phyloP scores from a whole-genome alignment of 139 green algal species.

The Chlamydomonas sp. region DNA sequence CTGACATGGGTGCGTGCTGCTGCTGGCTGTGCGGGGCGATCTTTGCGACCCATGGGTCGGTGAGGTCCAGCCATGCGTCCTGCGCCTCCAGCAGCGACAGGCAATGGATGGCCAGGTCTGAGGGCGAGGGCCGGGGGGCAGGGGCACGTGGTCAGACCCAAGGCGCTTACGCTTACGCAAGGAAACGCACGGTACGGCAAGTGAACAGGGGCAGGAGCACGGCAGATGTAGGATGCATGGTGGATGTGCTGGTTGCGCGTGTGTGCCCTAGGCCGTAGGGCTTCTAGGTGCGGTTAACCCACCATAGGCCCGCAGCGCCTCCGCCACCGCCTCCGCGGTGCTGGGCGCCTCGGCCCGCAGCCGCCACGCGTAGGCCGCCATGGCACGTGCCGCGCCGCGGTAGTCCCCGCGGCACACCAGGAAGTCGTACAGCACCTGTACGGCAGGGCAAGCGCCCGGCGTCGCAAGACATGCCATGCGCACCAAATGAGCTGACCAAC shows the following conservation, averaged over 20 bases:
- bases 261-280: no score
- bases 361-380: conserved; percentile 46
- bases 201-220: no score
- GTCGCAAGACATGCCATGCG: no score
- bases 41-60: conserved; percentile 43
- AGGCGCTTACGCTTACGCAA: no score
- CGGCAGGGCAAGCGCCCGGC: no score
- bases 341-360: conserved; percentile 32
- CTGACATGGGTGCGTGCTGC: background rate
- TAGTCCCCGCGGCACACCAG: conserved; percentile 37
- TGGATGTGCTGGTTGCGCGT: no score
- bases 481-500: background rate
- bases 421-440: conserved; percentile 56
- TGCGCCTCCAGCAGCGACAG: conserved; percentile 28
- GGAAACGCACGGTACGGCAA: no score
- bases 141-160: background rate
- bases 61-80: conserved; percentile 48
- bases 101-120: conserved; percentile 44
- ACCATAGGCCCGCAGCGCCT: conserved; percentile 49
- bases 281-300: background rate
- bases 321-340: conserved; percentile 3
- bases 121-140: background rate
- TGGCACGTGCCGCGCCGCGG: conserved; percentile 40
- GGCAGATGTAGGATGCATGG: no score
- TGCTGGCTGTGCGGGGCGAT: background rate